phyloP scores from a whole-genome alignment of 2,329 filamentous ascomycete species.

The Exophiala sideris region DNA sequence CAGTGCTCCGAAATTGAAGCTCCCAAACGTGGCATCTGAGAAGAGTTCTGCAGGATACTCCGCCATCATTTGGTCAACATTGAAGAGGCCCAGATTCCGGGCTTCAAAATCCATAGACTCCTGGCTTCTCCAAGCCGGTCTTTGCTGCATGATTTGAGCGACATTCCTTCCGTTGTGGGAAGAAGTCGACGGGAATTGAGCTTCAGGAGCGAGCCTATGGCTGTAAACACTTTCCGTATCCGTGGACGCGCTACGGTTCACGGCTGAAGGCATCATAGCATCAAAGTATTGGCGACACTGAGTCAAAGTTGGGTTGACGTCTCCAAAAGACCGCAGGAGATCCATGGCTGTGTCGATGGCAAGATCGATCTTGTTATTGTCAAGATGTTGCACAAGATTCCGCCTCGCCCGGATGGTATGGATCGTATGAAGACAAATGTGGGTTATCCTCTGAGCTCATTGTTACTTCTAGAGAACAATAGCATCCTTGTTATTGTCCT shows the following conservation, averaged over 20 bases:
- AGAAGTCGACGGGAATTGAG: not conserved
- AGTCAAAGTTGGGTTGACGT: conserved; percentile 4
- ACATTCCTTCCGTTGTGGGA: not conserved
- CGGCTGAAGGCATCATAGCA: not conserved
- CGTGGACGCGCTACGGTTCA: not conserved
- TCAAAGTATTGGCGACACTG: conserved; percentile 4
- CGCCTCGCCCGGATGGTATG: not conserved
- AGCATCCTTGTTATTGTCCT: too few species aligned
- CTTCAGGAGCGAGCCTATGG: not conserved
- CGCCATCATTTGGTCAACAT: not conserved
- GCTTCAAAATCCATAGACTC: not conserved
- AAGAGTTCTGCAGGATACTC: conserved; percentile 3
- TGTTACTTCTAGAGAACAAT: too few species aligned
- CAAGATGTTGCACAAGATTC: not conserved
- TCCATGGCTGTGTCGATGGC: conserved; percentile 1
- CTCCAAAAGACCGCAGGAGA: conserved; percentile 3
- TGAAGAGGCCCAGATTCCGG: not conserved
- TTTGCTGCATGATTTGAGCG: not conserved
- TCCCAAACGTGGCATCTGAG: not conserved
- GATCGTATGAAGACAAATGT: too few species aligned
- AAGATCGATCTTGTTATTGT: not conserved
- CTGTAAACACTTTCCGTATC: not conserved
- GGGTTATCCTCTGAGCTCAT: too few species aligned
- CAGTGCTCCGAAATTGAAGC: conserved; percentile 7
- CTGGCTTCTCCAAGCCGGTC: not conserved